Base-by-base conservation (phyloP, 1,284 basidiomycete genomes). In the Cystobasidium sp. region DNA sequence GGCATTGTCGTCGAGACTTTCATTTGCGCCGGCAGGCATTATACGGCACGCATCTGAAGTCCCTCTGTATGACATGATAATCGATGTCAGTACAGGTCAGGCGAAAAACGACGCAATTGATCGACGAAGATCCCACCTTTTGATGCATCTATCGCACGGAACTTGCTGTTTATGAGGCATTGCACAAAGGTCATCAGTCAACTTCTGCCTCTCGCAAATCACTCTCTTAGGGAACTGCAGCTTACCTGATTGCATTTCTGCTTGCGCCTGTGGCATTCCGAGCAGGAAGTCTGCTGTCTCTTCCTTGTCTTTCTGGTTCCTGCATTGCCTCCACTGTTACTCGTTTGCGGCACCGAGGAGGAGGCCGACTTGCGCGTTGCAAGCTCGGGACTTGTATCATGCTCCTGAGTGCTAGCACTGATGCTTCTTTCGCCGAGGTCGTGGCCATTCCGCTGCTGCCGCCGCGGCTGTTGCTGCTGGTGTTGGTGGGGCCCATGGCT, bases 271-370 rank as follows among this genome's bases (percentile, higher is more conserved):
- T 74, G 72, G 43, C 72, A 74, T 47, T 68, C 72, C 8, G 63
- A 64, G 67, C 72, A 74, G 66, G 66, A 69, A 5, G 66, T 74
- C 47, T 74, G 72, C 52, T 73, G 62, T 49, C 70, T n/a, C 39
- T 66, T 66, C 39, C 70, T 20, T 6, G 70, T 56, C 62, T 66
- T 73, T 43, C 49, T 73, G 39, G 31, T 16, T n/a, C 46, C 64
- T 0, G 53, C 69, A 4, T 39, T 5, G 2, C n/a, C 20, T 16
- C 16, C 61, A 4, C 16, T 37, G 24, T 53, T 41, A 9, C 18
- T 63, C 47, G 3, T 20, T 16, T 16, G 16, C 16, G 47, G 20
- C 14, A 20, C 47, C 2, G 20, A 24, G 44, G 6, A 6, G 61
- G n/a, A 12, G 41, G 16, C 44, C 6, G 61, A 20, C 43, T 37